Evolutionary conservation across 1,284 basidiomycete species (phyloP).

Genomic region (Amylostereum chailletii): DNA sequence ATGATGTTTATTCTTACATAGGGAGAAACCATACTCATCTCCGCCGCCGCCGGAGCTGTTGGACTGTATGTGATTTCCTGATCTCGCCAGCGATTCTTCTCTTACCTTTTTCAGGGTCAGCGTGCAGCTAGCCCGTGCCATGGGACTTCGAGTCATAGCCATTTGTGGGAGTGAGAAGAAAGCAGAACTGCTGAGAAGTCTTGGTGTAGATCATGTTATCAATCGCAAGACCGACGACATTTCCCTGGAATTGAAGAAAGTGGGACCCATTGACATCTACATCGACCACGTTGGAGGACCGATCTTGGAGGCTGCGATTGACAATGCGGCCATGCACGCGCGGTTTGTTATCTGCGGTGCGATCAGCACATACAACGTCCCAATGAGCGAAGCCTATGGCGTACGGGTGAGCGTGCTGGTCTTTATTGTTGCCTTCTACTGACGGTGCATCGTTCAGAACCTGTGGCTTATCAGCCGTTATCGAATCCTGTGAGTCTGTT

Average conservation of each 20-base stretch:
- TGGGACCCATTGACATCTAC: slow-evolving; percentile 26
- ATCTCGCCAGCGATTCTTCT: not conserved
- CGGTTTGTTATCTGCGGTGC: not conserved
- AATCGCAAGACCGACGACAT: slow-evolving; percentile 39
- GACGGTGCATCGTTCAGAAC: not conserved
- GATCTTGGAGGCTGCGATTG: slow-evolving; percentile 28
- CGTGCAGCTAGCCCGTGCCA: slow-evolving; percentile 31
- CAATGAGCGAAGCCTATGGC: not conserved
- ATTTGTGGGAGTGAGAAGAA: slow-evolving; percentile 43
- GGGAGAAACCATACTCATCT: slow-evolving; percentile 38
- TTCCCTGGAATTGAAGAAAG: slow-evolving; percentile 29
- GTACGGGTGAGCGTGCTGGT: not conserved
- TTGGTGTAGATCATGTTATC: slow-evolving; percentile 39
- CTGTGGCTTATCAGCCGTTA: slow-evolving; percentile 3
- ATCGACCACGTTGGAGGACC: slow-evolving; percentile 32
- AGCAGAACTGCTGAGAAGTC: slow-evolving; percentile 31
- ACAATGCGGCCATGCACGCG: slow-evolving; percentile 2
- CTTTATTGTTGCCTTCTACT: not conserved
- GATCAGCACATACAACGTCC: not conserved
- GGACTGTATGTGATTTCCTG: slow-evolving; percentile 15
- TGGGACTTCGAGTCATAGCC: slow-evolving; percentile 38
- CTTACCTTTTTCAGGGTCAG: slow-evolving; percentile 5
- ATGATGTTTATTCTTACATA: slow-evolving; percentile 5
- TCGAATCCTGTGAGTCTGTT: not conserved
- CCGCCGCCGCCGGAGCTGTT: slow-evolving; percentile 38